These are phyloP conservation scores for Cicer bijugum DNA, from an alignment of 306 rosid genomes.

Conservation along the genomic window DNA sequence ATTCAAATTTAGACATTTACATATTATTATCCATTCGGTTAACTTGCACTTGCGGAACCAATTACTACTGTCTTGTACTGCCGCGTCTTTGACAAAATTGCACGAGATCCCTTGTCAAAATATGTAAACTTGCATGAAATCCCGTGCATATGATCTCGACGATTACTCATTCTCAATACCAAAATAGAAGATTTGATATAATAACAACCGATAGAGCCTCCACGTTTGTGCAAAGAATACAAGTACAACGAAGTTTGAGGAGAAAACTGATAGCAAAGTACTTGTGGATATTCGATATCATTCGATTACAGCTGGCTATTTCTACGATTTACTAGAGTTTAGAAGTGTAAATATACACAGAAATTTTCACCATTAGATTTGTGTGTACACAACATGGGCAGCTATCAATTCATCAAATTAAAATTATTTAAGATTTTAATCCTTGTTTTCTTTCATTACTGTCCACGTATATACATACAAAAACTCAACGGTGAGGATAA, in stretches of 20 bases:
- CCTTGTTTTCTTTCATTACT: constrained; percentile 15
- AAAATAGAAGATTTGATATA: neutral
- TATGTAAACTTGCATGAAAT: too few species aligned
- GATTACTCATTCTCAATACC: neutral
- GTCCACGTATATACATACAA: constrained; percentile 39
- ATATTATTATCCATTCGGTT: too few species aligned
- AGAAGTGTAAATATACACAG: constrained; percentile 25
- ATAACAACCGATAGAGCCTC: constrained; percentile 14
- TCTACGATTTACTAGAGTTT: constrained; percentile 31
- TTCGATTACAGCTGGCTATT: constrained; percentile 29
- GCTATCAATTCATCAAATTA: constrained; percentile 10
- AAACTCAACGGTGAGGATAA: constrained; percentile 33
- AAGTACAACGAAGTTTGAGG: constrained; percentile 27
- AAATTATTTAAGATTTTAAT: neutral
- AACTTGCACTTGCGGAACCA: too few species aligned
- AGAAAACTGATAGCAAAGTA: constrained; percentile 35
- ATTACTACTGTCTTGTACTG: too few species aligned
- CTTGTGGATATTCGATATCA: neutral
- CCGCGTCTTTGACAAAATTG: too few species aligned
- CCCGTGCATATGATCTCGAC: neutral
- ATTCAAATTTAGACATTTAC: too few species aligned
- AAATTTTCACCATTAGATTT: constrained; percentile 33
- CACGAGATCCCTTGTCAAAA: too few species aligned
- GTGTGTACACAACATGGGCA: constrained; percentile 29
- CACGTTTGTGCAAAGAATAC: constrained; percentile 17